Base-by-base conservation (phyloP, 148 eudicot species). In the Fagopyrum tataricum region DNA sequence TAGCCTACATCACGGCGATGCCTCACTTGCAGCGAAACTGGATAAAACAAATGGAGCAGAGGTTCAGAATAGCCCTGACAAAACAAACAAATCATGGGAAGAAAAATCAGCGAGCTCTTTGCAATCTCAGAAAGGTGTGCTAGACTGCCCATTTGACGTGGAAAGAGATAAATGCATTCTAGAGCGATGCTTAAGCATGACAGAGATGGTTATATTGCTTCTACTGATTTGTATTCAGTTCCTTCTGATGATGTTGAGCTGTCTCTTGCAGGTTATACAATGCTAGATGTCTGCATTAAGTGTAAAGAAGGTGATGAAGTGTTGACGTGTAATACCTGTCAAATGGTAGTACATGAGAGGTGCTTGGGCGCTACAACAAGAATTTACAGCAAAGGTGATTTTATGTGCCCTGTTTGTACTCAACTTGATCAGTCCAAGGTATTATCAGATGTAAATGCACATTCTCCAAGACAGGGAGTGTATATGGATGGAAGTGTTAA, bases 371-470 rank as follows among this genome's bases (percentile, higher is more conserved):
- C 79, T 78, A 80, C 78, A 18, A 76, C 81, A 72, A 75, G 59
- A 44, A 83, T 87, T 75, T 91, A 87, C 78, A 79, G 70, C 66
- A 70, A 43, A 47, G 92, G 85, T 20, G 79, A 77, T 18, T 93
- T 89, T 82, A 78, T 80, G 79, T 93, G 98, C 81, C 98, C 97
- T n/a, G 84, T 87, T 72, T 91, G 97, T 81, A 81, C 87, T 70
- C 56, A 51, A 51, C 59, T 53, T 53, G 59, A 66, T 42, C 67
- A 53, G 48, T 73, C 52, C 23, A 74, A 79, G 55, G 70, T 66
- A 74, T 51, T 40, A 48, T 37, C 76, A 78, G 46, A 73, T 76
- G 69, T 70, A 47, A 15, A 7, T 18, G 61, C 64, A 17, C 77
- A 76, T 78, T 72, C 59, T 51, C 68, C 40, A 52, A 73, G 53